Conservation (phyloP, 2,329 filamentous ascomycete genomes). For the Coniochaeta ligniaria region DNA sequence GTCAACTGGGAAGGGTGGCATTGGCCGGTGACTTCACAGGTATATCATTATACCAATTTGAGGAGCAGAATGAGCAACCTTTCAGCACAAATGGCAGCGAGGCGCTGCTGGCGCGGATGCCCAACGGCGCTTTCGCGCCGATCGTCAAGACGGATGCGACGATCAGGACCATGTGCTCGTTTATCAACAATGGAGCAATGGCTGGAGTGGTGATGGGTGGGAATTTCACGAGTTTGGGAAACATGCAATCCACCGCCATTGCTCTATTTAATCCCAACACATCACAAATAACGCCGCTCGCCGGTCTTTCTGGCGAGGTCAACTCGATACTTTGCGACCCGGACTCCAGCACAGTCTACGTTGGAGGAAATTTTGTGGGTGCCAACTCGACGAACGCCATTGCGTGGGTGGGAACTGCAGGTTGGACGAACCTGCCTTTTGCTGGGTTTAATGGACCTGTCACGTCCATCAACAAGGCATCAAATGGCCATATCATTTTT, state of each 20-base stretch:
- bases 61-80: slow-evolving; percentile 66
- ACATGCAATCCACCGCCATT: slow-evolving; percentile 67
- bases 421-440: slow-evolving; percentile 80
- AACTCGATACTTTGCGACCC: slow-evolving; percentile 77
- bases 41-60: slow-evolving; percentile 82
- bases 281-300: slow-evolving; percentile 61
- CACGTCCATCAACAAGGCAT: slow-evolving; percentile 71
- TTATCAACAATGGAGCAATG: slow-evolving; percentile 58
- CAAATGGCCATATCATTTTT: slow-evolving; percentile 82
- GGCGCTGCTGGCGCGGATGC: slow-evolving; percentile 72
- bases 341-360: slow-evolving; percentile 71
- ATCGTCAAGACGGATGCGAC: slow-evolving; percentile 73
- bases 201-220: slow-evolving; percentile 80
- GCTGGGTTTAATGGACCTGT: slow-evolving; percentile 92
- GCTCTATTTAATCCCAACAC: slow-evolving; percentile 74
- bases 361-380: slow-evolving; percentile 79
- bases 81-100: slow-evolving; percentile 71
- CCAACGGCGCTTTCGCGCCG: slow-evolving; percentile 74
- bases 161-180: slow-evolving; percentile 83
- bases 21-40: slow-evolving; percentile 86
- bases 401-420: slow-evolving; percentile 61
- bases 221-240: slow-evolving; percentile 88
- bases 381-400: slow-evolving; percentile 85
- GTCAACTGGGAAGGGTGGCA: slow-evolving; percentile 71
- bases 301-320: slow-evolving; percentile 78